Percentiles rank a stretch among this genome's conserved stretches.
These are phyloP conservation scores for Ambrosia trifida DNA, from an alignment of 129 eudicot genomes.

Conservation along the genomic window DNA sequence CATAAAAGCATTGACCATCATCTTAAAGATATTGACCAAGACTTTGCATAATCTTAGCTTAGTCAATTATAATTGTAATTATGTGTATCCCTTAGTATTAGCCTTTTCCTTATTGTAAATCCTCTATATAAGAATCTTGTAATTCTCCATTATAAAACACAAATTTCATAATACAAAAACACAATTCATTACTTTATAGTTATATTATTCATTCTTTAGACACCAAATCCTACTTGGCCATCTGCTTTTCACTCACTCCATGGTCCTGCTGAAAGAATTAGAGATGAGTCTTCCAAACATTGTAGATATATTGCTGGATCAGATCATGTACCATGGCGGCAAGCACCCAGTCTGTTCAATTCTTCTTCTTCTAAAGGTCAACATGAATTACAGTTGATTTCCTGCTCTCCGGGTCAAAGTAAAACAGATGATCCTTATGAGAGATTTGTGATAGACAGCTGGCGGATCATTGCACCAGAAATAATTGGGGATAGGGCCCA, in stretches of 20 bases:
- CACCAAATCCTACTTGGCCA: slow-evolving; percentile 97
- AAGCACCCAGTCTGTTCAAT: slow-evolving; percentile 58
- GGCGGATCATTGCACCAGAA: slow-evolving; percentile 39
- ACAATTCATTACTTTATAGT: no score
- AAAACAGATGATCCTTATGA: slow-evolving; percentile 39
- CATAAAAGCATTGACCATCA: no score
- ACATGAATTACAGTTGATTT: slow-evolving; percentile 37
- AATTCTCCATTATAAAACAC: no score
- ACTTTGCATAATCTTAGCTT: no score
- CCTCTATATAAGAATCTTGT: no score
- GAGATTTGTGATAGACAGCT: slow-evolving; percentile 38
- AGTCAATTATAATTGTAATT: no score
- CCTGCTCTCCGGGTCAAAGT: slow-evolving; percentile 40
- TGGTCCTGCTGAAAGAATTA: slow-evolving; percentile 57
- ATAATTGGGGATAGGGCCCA: slow-evolving; percentile 39
- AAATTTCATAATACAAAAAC: no score
- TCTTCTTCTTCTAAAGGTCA: slow-evolving; percentile 39
- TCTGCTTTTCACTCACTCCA: slow-evolving; percentile 49
- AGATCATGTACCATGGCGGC: slow-evolving; percentile 77
- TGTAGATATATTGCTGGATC: slow-evolving; percentile 61
- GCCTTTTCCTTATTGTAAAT: no score
- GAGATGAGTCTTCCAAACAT: slow-evolving; percentile 48
- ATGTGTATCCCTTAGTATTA: no score
- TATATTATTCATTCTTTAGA: slow-evolving; percentile 37
- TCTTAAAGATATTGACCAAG: no score